Evolutionary conservation across 306 rosid genomes (phyloP), one percentile per base, ranked within the genome.

Genomic region (Luffa aegyptiaca): DNA sequence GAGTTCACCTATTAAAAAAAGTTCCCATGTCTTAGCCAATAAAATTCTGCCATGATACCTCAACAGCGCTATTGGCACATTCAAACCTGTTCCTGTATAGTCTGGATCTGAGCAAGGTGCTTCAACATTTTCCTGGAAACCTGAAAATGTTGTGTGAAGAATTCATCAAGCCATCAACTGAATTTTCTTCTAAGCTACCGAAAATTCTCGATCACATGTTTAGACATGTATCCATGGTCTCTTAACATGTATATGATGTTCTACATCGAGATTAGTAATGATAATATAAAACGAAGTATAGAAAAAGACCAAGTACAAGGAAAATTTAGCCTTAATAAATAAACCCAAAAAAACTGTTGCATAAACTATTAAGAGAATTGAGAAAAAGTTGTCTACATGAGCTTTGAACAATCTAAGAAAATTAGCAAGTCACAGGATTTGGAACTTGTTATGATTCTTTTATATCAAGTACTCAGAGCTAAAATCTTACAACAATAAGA

Each of bases 71-170:
- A 48, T 49, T 77, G 48, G 39, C 35, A 71, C 35, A 75, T 59
- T 31, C 73, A 75, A 83, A 92, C 97, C 93, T 92, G 98, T 82
- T 91, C 97, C 79, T 91, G 93, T 75, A 95, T 86, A 70, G 81
- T 87, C 76, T 90, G 97, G 95, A 95, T 85, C 83, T 86, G 91
- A 76, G 86, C 64, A 59, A 80, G 82, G 83, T 87, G 97, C 84
- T 94, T 94, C 14, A 82, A 84, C 91, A 95, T 80, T 88, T 91
- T 95, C 87, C 88, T 92, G 37, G 71, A 41, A 64, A 87, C 93
- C 98, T 95, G 90, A 63, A 64, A 77, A 82, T 63, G 80, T 79
- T 4, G 12, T 2, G n/a, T 11, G 37, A 39, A 44, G n/a, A 76
- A 41, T 57, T 76, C 79, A 76, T 35, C 13, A 66, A 8, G 55